Conservation (phyloP, 306 rosid species). For the Sicyos baderoa region DNA sequence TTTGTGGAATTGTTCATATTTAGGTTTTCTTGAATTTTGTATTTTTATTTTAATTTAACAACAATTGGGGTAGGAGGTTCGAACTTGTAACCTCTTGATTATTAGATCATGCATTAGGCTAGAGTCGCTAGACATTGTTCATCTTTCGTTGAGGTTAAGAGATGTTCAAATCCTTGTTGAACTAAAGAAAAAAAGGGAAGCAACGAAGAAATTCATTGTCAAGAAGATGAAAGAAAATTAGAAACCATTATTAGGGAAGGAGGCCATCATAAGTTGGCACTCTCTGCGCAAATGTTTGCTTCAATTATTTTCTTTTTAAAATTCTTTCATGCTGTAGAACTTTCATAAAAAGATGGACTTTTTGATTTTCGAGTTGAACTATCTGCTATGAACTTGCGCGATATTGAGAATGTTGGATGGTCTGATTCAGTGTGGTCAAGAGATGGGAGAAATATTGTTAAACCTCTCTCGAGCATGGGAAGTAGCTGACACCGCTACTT, state of each 20-base stretch:
- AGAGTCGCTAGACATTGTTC: too few relatives aligned
- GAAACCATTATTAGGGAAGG: neutral
- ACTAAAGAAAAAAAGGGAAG: neutral
- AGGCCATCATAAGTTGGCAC: neutral
- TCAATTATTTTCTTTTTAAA: neutral
- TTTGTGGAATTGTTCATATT: neutral
- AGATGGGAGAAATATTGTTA: constrained; percentile 67
- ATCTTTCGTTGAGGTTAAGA: neutral
- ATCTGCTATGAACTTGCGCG: neutral
- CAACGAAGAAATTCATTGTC: neutral
- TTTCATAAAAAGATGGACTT: neutral
- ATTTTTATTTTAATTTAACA: too few relatives aligned
- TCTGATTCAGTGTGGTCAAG: constrained; percentile 68
- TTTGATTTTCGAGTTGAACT: constrained; percentile 2
- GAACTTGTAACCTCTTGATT: too few relatives aligned
- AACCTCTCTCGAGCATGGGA: constrained; percentile 91
- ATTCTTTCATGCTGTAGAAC: neutral
- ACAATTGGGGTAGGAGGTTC: too few relatives aligned
- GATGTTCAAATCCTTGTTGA: neutral
- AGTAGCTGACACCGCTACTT: constrained; percentile 65
- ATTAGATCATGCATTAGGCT: too few relatives aligned
- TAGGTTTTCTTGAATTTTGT: too few relatives aligned
- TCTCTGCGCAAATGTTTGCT: neutral
- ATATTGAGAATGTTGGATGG: constrained; percentile 13
- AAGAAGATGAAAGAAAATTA: neutral